Evolutionary conservation across 2,329 filamentous ascomycete genomes (phyloP).

Genomic region (Phoma sp.): DNA sequence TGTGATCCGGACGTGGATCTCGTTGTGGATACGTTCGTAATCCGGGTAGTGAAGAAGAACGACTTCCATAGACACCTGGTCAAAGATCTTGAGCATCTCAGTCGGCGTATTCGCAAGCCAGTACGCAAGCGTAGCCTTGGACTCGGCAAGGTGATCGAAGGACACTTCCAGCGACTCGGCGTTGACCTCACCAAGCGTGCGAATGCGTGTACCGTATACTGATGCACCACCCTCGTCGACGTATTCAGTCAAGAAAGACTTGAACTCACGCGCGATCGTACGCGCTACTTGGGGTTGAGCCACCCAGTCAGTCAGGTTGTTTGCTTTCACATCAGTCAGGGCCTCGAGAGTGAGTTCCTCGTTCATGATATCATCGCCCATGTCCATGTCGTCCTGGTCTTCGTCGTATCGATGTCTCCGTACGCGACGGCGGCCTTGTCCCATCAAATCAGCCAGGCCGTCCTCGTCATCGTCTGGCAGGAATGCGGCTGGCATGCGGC

Average conservation of each 20-base stretch:
- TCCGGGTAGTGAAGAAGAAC: slow-evolving; percentile 95
- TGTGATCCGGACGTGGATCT: slow-evolving; percentile 96
- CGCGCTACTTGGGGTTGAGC: slow-evolving; percentile 86
- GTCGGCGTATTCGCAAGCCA: slow-evolving; percentile 94
- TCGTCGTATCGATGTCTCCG: slow-evolving; percentile 92
- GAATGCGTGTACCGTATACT: slow-evolving; percentile 92
- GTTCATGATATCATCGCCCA: slow-evolving; percentile 93
- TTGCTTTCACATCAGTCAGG: slow-evolving; percentile 89
- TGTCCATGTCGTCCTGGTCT: slow-evolving; percentile 84
- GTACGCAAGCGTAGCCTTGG: slow-evolving; percentile 92
- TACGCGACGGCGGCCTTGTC: slow-evolving; percentile 72
- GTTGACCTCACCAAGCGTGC: slow-evolving; percentile 95
- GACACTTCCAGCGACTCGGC: slow-evolving; percentile 95
- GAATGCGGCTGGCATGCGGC: slow-evolving; percentile 74
- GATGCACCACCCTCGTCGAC: slow-evolving; percentile 88
- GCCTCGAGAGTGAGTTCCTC: slow-evolving; percentile 93
- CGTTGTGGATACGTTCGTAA: slow-evolving; percentile 95
- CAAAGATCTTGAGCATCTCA: slow-evolving; percentile 96
- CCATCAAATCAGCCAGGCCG: slow-evolving; percentile 80
- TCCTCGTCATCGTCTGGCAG: slow-evolving; percentile 84
- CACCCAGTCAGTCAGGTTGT: slow-evolving; percentile 94
- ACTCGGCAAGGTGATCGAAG: slow-evolving; percentile 87
- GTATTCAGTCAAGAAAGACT: slow-evolving; percentile 94
- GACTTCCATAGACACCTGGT: slow-evolving; percentile 95
- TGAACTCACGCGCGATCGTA: slow-evolving; percentile 96